A percentile compares a stretch with the other conserved stretches of the same genome.
phyloP scores from a whole-genome alignment of 1,284 basidiomycete genomes.

The Omphalotus olearius region DNA sequence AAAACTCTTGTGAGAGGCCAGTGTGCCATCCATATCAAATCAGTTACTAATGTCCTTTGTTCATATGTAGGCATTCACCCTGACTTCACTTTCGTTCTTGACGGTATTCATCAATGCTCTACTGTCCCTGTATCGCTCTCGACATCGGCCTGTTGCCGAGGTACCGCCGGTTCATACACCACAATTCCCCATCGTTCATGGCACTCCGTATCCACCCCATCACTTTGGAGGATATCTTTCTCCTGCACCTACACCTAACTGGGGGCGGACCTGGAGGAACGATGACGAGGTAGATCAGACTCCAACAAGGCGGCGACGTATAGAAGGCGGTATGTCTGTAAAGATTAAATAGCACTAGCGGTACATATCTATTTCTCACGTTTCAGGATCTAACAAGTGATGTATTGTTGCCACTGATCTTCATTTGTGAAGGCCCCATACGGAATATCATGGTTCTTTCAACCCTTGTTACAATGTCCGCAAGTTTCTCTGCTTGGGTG shows the following conservation, averaged over 20 bases:
- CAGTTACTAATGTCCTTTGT: not conserved
- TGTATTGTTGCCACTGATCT: too few relatives aligned
- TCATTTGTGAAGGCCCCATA: too few relatives aligned
- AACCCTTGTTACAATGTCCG: too few relatives aligned
- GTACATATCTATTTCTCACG: not conserved
- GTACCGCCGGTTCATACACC: slow-evolving; percentile 24
- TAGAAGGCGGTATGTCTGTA: slow-evolving; percentile 56
- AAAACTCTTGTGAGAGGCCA: slow-evolving; percentile 82
- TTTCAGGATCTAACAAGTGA: too few relatives aligned
- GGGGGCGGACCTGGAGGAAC: slow-evolving; percentile 34
- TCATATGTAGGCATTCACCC: slow-evolving; percentile 60
- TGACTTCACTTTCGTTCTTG: slow-evolving; percentile 76
- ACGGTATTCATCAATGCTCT: slow-evolving; percentile 83
- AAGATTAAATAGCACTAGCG: slow-evolving; percentile 47
- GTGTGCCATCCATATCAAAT: not conserved
- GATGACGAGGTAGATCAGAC: slow-evolving; percentile 39
- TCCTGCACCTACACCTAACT: slow-evolving; percentile 41
- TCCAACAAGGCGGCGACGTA: slow-evolving; percentile 54
- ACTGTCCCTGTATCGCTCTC: slow-evolving; percentile 70
- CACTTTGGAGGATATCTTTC: slow-evolving; percentile 44
- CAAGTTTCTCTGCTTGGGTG: too few relatives aligned
- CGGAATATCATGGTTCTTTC: too few relatives aligned
- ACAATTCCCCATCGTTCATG: slow-evolving; percentile 40
- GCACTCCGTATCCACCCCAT: slow-evolving; percentile 40
- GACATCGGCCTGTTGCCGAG: slow-evolving; percentile 39